Evolutionary conservation across 2,329 filamentous ascomycete genomes (phyloP).

Genomic region (Madurella fahalii): DNA sequence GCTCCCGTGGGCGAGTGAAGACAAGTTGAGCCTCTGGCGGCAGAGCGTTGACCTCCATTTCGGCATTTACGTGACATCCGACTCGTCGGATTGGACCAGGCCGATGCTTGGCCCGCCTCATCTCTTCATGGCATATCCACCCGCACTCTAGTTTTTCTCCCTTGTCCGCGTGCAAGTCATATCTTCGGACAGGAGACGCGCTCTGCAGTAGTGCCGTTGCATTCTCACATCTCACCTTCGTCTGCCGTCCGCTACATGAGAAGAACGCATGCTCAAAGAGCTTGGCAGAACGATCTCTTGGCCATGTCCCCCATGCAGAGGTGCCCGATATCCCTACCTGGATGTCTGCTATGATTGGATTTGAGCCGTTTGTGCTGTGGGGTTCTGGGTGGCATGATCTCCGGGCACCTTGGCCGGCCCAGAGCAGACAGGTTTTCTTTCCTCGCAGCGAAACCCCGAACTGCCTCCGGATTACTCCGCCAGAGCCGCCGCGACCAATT

Average conservation of each 20-base stretch:
- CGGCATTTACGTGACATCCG: constrained; percentile 8
- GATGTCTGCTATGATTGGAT: no score
- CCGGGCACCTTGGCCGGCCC: no score
- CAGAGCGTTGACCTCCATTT: constrained; percentile 7
- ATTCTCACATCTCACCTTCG: neutral
- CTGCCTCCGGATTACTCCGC: no score
- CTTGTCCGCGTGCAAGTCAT: no score
- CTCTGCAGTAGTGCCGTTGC: neutral
- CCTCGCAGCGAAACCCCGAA: no score
- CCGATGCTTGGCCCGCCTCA: no score
- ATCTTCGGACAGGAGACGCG: no score
- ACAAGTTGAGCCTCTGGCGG: constrained; percentile 5
- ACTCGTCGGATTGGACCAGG: constrained; percentile 1
- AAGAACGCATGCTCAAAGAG: neutral
- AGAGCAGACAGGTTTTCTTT: no score
- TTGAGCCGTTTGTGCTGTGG: neutral
- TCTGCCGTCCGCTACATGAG: neutral
- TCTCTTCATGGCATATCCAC: neutral
- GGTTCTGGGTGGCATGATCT: neutral
- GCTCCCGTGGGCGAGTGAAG: neutral
- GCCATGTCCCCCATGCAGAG: constrained; percentile 1
- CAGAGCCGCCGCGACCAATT: no score
- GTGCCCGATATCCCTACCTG: neutral
- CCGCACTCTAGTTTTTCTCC: neutral
- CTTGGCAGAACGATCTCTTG: constrained; percentile 1